phyloP scores from a whole-genome alignment of 2,329 filamentous ascomycete species.

The Fusarium nisikadoi region DNA sequence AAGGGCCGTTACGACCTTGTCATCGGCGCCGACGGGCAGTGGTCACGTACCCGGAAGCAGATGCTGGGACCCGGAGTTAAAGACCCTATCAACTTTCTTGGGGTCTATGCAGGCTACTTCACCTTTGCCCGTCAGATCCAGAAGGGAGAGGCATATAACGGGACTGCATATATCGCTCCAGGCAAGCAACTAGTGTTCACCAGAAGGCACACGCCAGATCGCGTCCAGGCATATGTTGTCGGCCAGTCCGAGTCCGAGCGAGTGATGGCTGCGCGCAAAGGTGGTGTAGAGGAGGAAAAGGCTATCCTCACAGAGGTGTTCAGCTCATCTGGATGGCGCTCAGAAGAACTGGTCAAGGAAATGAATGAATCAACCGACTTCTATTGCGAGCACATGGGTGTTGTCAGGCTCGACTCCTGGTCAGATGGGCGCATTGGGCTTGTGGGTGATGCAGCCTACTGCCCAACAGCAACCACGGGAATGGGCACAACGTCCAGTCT shows the following conservation, averaged over 20 bases:
- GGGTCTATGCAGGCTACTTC: constrained; percentile 48
- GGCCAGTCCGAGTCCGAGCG: background rate
- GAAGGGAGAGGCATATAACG: background rate
- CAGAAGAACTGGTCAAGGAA: background rate
- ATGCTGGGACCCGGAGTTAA: constrained; percentile 47
- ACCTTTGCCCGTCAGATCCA: background rate
- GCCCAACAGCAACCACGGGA: constrained; percentile 59
- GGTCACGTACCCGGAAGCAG: constrained; percentile 59
- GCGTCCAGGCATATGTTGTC: background rate
- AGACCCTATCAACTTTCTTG: constrained; percentile 44
- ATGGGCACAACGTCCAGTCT: constrained; percentile 62
- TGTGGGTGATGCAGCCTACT: constrained; percentile 65
- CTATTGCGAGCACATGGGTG: constrained; percentile 47
- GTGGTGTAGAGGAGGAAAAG: background rate
- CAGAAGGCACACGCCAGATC: background rate
- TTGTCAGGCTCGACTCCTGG: constrained; percentile 51
- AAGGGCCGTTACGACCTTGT: constrained; percentile 60
- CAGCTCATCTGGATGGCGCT: background rate
- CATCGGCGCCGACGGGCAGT: constrained; percentile 66
- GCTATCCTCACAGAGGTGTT: background rate
- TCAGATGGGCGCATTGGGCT: constrained; percentile 59
- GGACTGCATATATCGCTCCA: constrained; percentile 32
- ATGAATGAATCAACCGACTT: constrained; percentile 53
- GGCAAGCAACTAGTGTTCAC: constrained; percentile 43
- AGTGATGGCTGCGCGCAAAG: background rate